A percentile compares a stretch with the other conserved stretches of the same genome.
phyloP scores from a whole-genome alignment of 2,329 filamentous ascomycete genomes.

The Sporothrix luriei region DNA sequence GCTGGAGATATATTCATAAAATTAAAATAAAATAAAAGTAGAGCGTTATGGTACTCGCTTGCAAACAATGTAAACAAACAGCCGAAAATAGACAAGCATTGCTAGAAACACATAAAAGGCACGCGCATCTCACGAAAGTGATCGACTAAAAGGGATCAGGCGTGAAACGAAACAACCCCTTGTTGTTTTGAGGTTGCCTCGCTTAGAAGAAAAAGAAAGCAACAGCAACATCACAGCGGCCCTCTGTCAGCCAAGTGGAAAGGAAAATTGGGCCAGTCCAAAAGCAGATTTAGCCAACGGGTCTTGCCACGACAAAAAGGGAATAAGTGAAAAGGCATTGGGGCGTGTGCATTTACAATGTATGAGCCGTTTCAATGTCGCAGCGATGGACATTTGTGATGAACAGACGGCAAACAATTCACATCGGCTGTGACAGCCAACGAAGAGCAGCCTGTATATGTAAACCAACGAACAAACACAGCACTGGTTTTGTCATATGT shows the following conservation, averaged over 20 bases:
- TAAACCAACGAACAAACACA: slow-evolving; percentile 3
- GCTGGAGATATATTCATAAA: neutral
- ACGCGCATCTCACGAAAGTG: neutral
- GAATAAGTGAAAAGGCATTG: neutral
- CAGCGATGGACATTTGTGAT: neutral
- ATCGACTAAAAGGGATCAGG: neutral
- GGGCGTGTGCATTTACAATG: neutral
- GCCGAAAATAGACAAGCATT: slow-evolving; percentile 8
- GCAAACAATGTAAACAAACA: neutral
- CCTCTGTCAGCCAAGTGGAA: neutral
- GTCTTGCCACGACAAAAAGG: neutral
- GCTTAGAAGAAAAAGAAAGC: slow-evolving; percentile 23
- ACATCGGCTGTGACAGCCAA: neutral
- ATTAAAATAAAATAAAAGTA: neutral
- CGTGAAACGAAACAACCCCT: slow-evolving; percentile 8
- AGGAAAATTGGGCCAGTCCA: neutral
- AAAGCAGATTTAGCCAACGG: slow-evolving; percentile 21
- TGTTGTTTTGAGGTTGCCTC: neutral
- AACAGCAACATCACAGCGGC: neutral
- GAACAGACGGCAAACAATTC: neutral
- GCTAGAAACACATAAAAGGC: neutral
- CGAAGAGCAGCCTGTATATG: neutral
- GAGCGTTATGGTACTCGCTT: too few species aligned
- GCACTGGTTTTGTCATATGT: neutral
- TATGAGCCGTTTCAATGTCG: neutral